phyloP scores from a whole-genome alignment of 176 grass and related monocot species.

The Alopecurus myosuroides region DNA sequence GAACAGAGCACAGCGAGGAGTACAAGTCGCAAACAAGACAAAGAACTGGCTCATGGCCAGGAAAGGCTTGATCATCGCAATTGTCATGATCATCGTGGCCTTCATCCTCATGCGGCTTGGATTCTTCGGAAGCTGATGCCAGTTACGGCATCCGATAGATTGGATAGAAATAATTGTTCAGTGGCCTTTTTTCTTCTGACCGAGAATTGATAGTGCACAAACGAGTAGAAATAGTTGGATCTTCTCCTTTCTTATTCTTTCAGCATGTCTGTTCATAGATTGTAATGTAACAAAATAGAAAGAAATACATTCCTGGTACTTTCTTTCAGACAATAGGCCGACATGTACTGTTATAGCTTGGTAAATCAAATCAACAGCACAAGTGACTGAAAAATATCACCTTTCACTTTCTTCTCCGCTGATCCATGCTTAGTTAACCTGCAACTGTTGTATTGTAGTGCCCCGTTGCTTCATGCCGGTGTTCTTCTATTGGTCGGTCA shows the following conservation, averaged over 20 bases:
- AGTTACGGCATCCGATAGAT: background rate
- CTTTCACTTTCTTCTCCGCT: too few species aligned
- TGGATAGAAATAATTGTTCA: background rate
- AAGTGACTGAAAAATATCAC: too few species aligned
- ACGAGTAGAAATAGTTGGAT: constrained; percentile 4
- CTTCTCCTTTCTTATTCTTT: background rate
- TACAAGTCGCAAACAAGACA: too few species aligned
- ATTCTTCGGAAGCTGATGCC: constrained; percentile 56
- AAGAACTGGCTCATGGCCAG: too few species aligned
- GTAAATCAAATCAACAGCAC: too few species aligned
- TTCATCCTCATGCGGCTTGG: too few species aligned
- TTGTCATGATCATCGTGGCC: too few species aligned
- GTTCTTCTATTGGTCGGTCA: background rate
- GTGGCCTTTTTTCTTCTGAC: background rate
- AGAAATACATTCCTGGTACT: background rate
- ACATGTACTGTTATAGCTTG: background rate
- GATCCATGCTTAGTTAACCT: background rate
- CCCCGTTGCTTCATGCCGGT: background rate
- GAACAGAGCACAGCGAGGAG: too few species aligned
- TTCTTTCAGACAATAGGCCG: background rate
- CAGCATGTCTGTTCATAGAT: background rate
- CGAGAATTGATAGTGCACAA: background rate
- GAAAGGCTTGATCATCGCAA: too few species aligned
- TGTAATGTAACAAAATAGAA: background rate
- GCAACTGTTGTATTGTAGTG: background rate